A percentile compares a stretch with the other conserved stretches of the same genome.
These are phyloP conservation scores for Pseudocercospora crystallina DNA, from an alignment of 2,329 filamentous ascomycete genomes.

Conservation along the genomic window DNA sequence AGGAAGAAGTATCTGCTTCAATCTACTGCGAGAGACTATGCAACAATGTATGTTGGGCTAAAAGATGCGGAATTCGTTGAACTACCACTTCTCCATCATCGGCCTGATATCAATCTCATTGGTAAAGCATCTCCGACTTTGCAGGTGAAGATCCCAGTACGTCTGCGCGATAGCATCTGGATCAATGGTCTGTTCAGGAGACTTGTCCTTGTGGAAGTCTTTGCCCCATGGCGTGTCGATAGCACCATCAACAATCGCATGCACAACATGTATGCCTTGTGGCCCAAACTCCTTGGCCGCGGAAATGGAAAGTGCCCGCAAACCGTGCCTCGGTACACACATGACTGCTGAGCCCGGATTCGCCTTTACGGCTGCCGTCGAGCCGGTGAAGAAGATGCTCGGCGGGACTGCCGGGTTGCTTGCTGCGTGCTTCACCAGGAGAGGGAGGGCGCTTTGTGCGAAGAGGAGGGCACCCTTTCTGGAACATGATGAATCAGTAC, in stretches of 20 bases:
- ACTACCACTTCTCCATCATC: constrained; percentile 76
- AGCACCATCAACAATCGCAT: constrained; percentile 72
- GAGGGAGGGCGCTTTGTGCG: constrained; percentile 67
- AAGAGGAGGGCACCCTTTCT: constrained; percentile 72
- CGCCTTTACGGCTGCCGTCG: constrained; percentile 74
- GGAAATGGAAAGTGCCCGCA: constrained; percentile 64
- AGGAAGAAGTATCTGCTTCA: too few relatives aligned
- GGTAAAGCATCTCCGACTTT: constrained; percentile 74
- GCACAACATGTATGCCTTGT: constrained; percentile 75
- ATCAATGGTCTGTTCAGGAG: constrained; percentile 65
- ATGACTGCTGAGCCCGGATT: constrained; percentile 55
- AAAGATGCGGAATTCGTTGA: too few relatives aligned
- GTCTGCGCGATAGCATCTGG: constrained; percentile 81
- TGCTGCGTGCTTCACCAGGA: constrained; percentile 61
- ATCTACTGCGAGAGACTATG: too few relatives aligned
- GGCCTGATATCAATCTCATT: constrained; percentile 78
- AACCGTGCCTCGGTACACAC: constrained; percentile 58
- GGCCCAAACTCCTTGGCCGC: constrained; percentile 81
- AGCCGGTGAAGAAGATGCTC: constrained; percentile 80
- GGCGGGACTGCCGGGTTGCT: constrained; percentile 61
- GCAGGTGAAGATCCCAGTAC: constrained; percentile 80
- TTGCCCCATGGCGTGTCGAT: constrained; percentile 76
- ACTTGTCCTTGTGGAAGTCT: constrained; percentile 53
- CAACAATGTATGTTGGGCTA: too few relatives aligned
- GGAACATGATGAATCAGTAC: background rate